Percentiles rank a stretch among this genome's conserved stretches.
Evolutionary conservation across 2,329 filamentous ascomycete genomes (phyloP).

Genomic region (Mariannaea sp.): DNA sequence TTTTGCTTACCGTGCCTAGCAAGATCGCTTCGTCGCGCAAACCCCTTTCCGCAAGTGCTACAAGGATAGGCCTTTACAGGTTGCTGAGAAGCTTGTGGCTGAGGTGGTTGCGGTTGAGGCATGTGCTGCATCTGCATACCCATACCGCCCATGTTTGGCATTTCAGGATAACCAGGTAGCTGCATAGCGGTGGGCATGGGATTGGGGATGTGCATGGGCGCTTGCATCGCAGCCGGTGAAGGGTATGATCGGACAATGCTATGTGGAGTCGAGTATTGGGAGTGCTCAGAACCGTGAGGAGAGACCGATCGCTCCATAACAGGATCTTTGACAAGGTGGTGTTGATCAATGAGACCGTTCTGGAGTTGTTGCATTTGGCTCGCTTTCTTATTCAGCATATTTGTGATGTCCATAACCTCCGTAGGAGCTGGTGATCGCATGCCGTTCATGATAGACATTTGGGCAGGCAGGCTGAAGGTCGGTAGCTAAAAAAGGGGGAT

Average conservation of each 20-base stretch:
- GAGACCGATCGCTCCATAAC: conserved; percentile 60
- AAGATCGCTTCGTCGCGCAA: conserved; percentile 91
- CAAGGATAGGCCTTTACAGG: conserved; percentile 79
- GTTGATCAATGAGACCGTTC: conserved; percentile 41
- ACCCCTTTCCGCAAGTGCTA: conserved; percentile 86
- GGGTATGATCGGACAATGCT: conserved; percentile 56
- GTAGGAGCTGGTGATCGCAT: conserved; percentile 52
- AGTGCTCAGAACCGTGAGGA: conserved; percentile 64
- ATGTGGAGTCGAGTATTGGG: conserved; percentile 57
- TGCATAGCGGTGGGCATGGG: conserved; percentile 51
- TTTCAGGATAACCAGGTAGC: conserved; percentile 48
- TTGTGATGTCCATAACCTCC: conserved; percentile 59
- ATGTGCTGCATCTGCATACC: conserved; percentile 48
- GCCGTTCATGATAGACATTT: conserved; percentile 39
- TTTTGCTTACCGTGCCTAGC: conserved; percentile 81
- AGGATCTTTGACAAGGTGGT: conserved; percentile 45
- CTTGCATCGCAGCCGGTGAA: conserved; percentile 58
- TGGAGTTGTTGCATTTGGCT: conserved; percentile 44
- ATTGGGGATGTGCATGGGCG: conserved; percentile 53
- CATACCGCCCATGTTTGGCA: conserved; percentile 48
- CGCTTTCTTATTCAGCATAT: conserved; percentile 57
- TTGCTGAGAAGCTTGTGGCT: conserved; percentile 42
- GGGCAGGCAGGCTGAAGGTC: conserved; percentile 26
- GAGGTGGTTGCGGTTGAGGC: conserved; percentile 37
- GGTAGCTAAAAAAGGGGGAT: conserved; percentile 31